Conservation (phyloP, 225 moss, liverwort and hornwort genomes). For the Bryum argenteum region DNA sequence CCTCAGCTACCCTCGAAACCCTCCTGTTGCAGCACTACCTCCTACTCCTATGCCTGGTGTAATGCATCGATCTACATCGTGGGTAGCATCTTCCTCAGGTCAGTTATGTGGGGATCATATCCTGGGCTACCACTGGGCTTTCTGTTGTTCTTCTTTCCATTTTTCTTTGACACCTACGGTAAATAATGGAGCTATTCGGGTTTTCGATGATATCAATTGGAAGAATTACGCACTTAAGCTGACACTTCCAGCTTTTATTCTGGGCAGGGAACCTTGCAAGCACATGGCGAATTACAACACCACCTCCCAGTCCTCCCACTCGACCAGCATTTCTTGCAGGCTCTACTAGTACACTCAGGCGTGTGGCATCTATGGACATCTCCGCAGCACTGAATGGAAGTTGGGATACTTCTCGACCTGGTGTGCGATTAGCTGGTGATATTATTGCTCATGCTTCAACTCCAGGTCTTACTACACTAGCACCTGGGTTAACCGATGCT, state of each 20-base stretch:
- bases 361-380: constrained; percentile 96
- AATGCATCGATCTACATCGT: constrained; percentile 90
- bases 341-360: constrained; percentile 69
- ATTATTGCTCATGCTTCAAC: constrained; percentile 77
- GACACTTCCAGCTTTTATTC: constrained; percentile 8
- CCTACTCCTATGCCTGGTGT: constrained; percentile 81
- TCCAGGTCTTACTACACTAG: constrained; percentile 47
- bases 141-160: no score
- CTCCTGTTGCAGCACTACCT: constrained; percentile 79
- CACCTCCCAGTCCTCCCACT: constrained; percentile 96
- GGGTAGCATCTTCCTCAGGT: constrained; percentile 98
- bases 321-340: constrained; percentile 78
- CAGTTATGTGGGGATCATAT: neutral
- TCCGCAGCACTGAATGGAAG: constrained; percentile 66
- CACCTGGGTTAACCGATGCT: constrained; percentile 78
- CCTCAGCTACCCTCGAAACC: constrained; percentile 69
- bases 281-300: constrained; percentile 86
- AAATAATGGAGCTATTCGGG: no score
- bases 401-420: constrained; percentile 73
- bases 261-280: constrained; percentile 81
- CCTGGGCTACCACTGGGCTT: no score
- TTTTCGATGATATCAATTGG: no score
- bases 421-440: constrained; percentile 85
- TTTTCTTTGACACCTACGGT: no score
- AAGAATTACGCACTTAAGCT: constrained; percentile 3